Evolutionary conservation across 2,329 filamentous ascomycete species (phyloP).

Genomic region (Apiospora hydei): DNA sequence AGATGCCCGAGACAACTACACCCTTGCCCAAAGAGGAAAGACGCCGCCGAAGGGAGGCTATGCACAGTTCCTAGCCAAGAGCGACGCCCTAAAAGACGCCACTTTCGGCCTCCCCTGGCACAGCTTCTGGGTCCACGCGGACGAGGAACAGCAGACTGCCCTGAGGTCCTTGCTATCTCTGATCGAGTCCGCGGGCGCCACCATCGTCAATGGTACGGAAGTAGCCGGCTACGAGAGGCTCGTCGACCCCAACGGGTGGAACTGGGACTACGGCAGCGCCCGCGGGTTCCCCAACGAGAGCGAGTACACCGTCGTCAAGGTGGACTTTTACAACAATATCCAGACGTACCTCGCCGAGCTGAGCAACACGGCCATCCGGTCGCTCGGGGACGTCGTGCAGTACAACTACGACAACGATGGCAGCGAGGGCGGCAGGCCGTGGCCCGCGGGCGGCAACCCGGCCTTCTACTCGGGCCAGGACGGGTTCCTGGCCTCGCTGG

Average conservation of each 20-base stretch:
- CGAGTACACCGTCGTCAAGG: constrained; percentile 76
- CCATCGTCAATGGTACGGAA: constrained; percentile 74
- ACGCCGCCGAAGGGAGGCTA: constrained; percentile 63
- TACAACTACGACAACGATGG: constrained; percentile 71
- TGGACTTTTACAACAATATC: constrained; percentile 72
- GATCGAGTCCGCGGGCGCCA: constrained; percentile 68
- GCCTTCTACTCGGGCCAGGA: constrained; percentile 77
- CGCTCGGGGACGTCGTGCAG: constrained; percentile 70
- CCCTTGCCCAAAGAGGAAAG: constrained; percentile 60
- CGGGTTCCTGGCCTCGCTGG: constrained; percentile 69
- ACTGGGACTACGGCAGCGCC: constrained; percentile 73
- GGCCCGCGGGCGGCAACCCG: constrained; percentile 56
- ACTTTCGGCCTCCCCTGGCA: constrained; percentile 76
- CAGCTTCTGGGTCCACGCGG: constrained; percentile 71
- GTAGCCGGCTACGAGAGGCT: constrained; percentile 68
- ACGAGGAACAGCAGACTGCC: constrained; percentile 59
- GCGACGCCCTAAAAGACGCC: constrained; percentile 63
- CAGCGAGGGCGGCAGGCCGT: constrained; percentile 70
- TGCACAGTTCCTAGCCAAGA: constrained; percentile 61
- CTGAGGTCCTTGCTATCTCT: constrained; percentile 57
- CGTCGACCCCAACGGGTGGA: constrained; percentile 72
- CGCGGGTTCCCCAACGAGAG: constrained; percentile 74
- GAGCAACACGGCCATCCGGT: constrained; percentile 64
- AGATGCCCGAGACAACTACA: constrained; percentile 72
- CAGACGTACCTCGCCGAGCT: constrained; percentile 68